Conservation (phyloP, 257 asterid genomes). For the Marsdenia floribunda region DNA sequence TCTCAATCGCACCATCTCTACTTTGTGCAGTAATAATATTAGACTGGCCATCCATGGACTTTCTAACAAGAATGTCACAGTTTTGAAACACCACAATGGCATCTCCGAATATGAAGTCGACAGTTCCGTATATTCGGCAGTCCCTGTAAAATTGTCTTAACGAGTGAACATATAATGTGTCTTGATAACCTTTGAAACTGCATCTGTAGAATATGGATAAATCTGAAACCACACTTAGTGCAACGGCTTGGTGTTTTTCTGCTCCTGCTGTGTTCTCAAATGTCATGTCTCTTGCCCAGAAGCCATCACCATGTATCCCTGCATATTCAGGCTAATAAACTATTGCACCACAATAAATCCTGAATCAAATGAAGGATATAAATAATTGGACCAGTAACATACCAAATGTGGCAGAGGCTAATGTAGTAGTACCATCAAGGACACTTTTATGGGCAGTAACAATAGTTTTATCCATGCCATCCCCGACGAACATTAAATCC, state of each 20-base stretch:
- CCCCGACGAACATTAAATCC: slow-evolving; percentile 70
- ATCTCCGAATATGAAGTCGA: slow-evolving; percentile 67
- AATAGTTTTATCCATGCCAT: slow-evolving; percentile 60
- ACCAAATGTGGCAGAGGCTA: slow-evolving; percentile 60
- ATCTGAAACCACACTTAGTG: slow-evolving; percentile 48
- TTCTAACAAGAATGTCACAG: slow-evolving; percentile 46
- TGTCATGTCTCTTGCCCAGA: slow-evolving; percentile 78
- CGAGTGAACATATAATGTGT: slow-evolving; percentile 53
- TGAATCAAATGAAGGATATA: too few species aligned
- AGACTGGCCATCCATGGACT: slow-evolving; percentile 50
- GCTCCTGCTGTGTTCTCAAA: slow-evolving; percentile 72
- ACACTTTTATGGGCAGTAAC: slow-evolving; percentile 42
- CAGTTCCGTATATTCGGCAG: slow-evolving; percentile 57
- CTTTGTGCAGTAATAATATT: slow-evolving; percentile 71
- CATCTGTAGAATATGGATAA: slow-evolving; percentile 51
- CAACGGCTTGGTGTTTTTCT: slow-evolving; percentile 62
- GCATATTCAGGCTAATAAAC: neutral
- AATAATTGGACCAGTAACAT: slow-evolving; percentile 1
- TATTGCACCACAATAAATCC: too few species aligned
- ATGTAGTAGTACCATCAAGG: slow-evolving; percentile 45
- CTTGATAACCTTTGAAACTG: slow-evolving; percentile 68
- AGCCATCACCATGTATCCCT: slow-evolving; percentile 60
- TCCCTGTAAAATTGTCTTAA: slow-evolving; percentile 64
- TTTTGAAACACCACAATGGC: slow-evolving; percentile 55
- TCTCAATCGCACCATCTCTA: slow-evolving; percentile 37